Percentiles rank a stretch among this genome's conserved stretches.
These are phyloP conservation scores for Cubamyces sp. DNA, from an alignment of 768 basidiomycete species.

Conservation along the genomic window DNA sequence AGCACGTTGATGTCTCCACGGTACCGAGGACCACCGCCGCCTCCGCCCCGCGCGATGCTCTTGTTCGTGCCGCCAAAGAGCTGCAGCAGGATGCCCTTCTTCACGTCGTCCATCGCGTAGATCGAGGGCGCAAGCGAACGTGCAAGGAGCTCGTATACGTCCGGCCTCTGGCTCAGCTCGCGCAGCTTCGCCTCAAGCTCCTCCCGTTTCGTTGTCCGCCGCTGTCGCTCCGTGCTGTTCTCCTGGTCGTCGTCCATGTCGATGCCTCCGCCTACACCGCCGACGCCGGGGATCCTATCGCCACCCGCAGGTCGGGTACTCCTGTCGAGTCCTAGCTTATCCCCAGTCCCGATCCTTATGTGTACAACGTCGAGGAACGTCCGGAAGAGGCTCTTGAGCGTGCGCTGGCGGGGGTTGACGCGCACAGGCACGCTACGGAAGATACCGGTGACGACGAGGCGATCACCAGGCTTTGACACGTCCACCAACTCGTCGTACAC, in stretches of 20 bases:
- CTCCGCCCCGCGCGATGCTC: conserved; percentile 88
- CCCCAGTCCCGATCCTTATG: conserved; percentile 70
- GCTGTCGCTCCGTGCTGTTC: conserved; percentile 45
- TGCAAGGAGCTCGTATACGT: conserved; percentile 86
- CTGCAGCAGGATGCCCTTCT: conserved; percentile 96
- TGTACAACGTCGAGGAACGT: conserved; percentile 97
- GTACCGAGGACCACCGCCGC: conserved; percentile 94
- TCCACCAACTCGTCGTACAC: conserved; percentile 99
- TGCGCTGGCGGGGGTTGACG: conserved; percentile 88
- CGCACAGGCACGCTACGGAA: conserved; percentile 96
- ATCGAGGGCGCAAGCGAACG: conserved; percentile 92
- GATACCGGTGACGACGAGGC: conserved; percentile 89
- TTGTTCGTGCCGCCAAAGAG: conserved; percentile 99
- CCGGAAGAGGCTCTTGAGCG: conserved; percentile 95
- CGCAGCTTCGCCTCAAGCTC: conserved; percentile 81
- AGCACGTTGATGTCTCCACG: conserved; percentile 98
- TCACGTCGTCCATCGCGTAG: conserved; percentile 98
- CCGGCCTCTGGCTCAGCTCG: conserved; percentile 71
- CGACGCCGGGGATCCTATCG: conserved; percentile 69
- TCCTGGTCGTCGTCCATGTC: conserved; percentile 66
- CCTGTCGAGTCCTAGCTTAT: conserved; percentile 74
- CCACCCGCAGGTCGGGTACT: conserved; percentile 74
- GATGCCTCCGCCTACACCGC: conserved; percentile 55
- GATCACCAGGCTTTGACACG: conserved; percentile 93
- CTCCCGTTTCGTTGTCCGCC: conserved; percentile 51